Evolutionary conservation across 768 basidiomycete species (phyloP), one percentile per base, ranked within the genome.

Genomic region (Phanerochaete sordida): DNA sequence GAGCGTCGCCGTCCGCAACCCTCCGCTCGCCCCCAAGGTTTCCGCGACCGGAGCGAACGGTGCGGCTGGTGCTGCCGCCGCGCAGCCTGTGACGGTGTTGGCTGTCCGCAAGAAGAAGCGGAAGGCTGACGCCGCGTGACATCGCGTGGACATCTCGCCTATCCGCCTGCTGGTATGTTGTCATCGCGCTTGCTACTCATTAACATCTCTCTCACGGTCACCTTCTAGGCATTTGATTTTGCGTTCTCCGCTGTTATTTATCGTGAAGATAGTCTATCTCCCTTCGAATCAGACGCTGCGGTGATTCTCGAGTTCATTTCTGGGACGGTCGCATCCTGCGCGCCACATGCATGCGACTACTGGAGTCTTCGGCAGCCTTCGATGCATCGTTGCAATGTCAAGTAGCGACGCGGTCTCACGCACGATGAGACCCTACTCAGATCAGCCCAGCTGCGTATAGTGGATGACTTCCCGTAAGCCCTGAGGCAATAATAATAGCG

Each of bases 71-170:
- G 55, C 50, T 16, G 63, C 64, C 47, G 45, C 62, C 64, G 57
- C 56, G 19, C 59, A 62, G 54, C 69, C 72, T 60, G 81, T 91
- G 63, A 86, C 79, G 13, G 79, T 88, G 61, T 70, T 91, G 59
- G 75, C 83, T 44, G 88, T 77, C 62, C 79, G 90, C 64, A 84
- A 74, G 71, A 79, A 78, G 71, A 76, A 75, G 72, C 74, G 68
- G 56, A 70, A 70, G 64, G 45, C 54, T 8, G 68, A 64, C 6
- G 39, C 39, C 19, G 56, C 63, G 15, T 66, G 55, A 58, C 39
- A 13, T 31, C 48, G 13, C 12, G 35, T 11, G 24, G 53, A 12
- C 7, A 39, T 39, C 21, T 26, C 43, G 53, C 35, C 35, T 54
- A 54, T 39, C 52, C 19, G 35, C 30, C 57, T 45, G 30, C 13